These are phyloP conservation scores for Raphanus hybrid DNA, from an alignment of 441 rosid species.

Conservation along the genomic window DNA sequence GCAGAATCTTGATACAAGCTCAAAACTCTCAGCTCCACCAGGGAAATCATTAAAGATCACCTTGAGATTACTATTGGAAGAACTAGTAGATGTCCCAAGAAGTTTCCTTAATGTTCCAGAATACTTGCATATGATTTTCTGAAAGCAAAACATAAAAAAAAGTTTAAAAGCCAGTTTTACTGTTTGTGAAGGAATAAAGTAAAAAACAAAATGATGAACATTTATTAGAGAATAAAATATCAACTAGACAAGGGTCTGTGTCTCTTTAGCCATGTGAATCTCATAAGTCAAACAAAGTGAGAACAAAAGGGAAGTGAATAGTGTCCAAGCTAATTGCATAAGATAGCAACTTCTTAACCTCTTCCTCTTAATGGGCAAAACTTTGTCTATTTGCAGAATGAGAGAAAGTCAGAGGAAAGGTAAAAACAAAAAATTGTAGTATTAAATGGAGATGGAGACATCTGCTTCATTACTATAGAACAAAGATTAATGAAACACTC, in stretches of 20 bases:
- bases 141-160: no score
- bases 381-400: conserved; percentile 37
- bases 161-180: background rate
- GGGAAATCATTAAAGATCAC: no score
- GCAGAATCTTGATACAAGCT: no score
- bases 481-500: no score
- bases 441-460: conserved; percentile 29
- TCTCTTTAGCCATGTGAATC: conserved; percentile 28
- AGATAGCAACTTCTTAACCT: conserved; percentile 45
- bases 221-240: conserved; percentile 24
- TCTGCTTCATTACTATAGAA: conserved; percentile 2
- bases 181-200: background rate
- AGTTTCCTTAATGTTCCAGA: no score
- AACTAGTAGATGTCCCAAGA: no score
- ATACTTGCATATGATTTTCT: no score
- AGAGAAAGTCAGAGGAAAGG: conserved; percentile 42
- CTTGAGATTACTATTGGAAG: no score
- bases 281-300: background rate
- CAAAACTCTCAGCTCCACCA: no score
- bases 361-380: conserved; percentile 40
- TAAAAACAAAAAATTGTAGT: conserved; percentile 37
- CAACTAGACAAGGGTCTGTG: conserved; percentile 18
- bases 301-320: conserved; percentile 35
- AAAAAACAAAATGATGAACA: conserved; percentile 19
- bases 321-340: conserved; percentile 24